phyloP scores from a whole-genome alignment of 441 rosid genomes.

The Adansonia rubrostipa region DNA sequence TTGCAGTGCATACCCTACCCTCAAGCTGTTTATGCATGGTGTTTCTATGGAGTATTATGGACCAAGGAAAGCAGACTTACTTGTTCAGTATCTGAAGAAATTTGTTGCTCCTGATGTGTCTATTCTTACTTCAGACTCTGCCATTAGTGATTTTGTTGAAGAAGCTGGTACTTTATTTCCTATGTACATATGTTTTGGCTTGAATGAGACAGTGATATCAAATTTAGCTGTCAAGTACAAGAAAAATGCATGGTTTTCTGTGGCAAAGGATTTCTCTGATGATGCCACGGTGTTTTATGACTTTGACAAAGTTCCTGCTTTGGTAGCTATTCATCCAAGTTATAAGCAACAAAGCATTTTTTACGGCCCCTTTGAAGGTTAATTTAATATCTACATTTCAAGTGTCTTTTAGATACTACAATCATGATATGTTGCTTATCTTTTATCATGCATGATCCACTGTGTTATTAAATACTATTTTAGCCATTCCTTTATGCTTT shows the following conservation, averaged over 20 bases:
- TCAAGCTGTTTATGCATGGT: slow-evolving; percentile 81
- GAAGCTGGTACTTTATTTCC: slow-evolving; percentile 74
- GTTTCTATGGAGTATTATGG: slow-evolving; percentile 79
- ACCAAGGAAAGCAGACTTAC: slow-evolving; percentile 83
- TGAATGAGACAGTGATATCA: slow-evolving; percentile 58
- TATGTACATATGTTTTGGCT: slow-evolving; percentile 71
- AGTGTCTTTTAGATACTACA: slow-evolving; percentile 7
- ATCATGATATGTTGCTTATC: background rate
- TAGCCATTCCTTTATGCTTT: background rate
- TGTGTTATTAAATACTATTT: background rate
- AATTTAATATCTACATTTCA: slow-evolving; percentile 25
- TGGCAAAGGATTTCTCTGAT: slow-evolving; percentile 73
- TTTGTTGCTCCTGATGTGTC: slow-evolving; percentile 90
- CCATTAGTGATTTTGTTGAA: slow-evolving; percentile 63
- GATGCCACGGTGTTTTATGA: slow-evolving; percentile 62
- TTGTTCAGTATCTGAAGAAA: slow-evolving; percentile 81
- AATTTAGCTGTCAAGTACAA: slow-evolving; percentile 64
- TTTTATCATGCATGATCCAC: background rate
- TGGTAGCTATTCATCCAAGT: slow-evolving; percentile 64
- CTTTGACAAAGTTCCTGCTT: slow-evolving; percentile 81
- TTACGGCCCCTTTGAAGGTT: slow-evolving; percentile 94
- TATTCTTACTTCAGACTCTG: slow-evolving; percentile 64
- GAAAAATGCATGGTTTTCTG: slow-evolving; percentile 94
- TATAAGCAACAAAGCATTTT: slow-evolving; percentile 67
- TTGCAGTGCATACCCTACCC: slow-evolving; percentile 80